phyloP scores from a whole-genome alignment of 805 yeast species.

The Kazachstania martiniae region DNA sequence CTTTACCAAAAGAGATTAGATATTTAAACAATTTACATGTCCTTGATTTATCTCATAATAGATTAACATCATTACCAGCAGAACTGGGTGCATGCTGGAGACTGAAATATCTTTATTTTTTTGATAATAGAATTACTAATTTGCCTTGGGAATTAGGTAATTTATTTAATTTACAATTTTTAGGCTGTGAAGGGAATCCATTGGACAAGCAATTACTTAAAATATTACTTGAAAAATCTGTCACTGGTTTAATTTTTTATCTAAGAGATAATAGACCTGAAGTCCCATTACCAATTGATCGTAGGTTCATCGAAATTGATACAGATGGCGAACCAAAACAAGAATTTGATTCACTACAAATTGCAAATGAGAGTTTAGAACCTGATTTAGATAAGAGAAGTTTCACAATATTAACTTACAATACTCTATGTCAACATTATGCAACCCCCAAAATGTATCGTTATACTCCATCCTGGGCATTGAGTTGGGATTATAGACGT shows the following conservation, averaged over 20 bases:
- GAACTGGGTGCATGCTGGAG: conserved; percentile 78
- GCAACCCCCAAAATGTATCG: conserved; percentile 88
- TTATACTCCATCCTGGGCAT: conserved; percentile 96
- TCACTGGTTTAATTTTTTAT: conserved; percentile 68
- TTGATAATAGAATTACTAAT: conserved; percentile 70
- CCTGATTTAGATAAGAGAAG: conserved; percentile 25
- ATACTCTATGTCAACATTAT: conserved; percentile 89
- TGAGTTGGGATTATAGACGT: conserved; percentile 85
- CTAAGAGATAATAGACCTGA: conserved; percentile 76
- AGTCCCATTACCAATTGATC: conserved; percentile 51
- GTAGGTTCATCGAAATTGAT: conserved; percentile 75
- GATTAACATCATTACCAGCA: conserved; percentile 58
- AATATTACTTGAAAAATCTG: conserved; percentile 69
- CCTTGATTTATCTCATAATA: conserved; percentile 75
- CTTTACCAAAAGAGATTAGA: conserved; percentile 57
- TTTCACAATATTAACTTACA: conserved; percentile 78
- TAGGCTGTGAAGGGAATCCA: conserved; percentile 92
- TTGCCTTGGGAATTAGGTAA: conserved; percentile 83
- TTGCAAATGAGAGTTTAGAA: conserved; percentile 17
- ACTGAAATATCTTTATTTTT: conserved; percentile 70
- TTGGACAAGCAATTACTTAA: conserved; percentile 54
- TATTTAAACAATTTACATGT: conserved; percentile 65
- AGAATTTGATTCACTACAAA: conserved; percentile 22
- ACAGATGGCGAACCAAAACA: conserved; percentile 56
- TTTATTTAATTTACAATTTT: conserved; percentile 68